A percentile compares a stretch with the other conserved stretches of the same genome.
Conservation (phyloP, 768 basidiomycete species). For the Hygrophorus pudorinus region DNA sequence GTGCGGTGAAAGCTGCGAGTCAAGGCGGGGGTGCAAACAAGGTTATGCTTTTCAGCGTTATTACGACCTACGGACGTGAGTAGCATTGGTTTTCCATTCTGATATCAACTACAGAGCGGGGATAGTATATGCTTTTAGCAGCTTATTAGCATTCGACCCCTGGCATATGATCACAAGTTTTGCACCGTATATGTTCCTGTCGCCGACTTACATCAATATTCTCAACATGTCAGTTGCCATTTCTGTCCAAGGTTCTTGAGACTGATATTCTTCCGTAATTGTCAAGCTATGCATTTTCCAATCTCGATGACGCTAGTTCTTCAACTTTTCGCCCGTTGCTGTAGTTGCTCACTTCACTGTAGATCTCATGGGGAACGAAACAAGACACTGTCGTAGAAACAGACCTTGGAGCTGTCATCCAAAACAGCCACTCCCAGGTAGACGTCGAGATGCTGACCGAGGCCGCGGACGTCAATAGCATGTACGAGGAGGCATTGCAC, state of each 20-base stretch:
- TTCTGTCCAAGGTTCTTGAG: background rate
- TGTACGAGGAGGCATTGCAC: slow-evolving; percentile 76
- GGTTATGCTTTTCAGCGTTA: slow-evolving; percentile 75
- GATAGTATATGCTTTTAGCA: slow-evolving; percentile 67
- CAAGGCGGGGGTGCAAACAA: slow-evolving; percentile 60
- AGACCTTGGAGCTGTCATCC: slow-evolving; percentile 77
- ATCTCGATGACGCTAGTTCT: slow-evolving; percentile 65
- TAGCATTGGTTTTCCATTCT: slow-evolving; percentile 2
- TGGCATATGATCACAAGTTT: slow-evolving; percentile 96
- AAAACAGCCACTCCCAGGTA: slow-evolving; percentile 72
- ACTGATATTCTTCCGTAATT: slow-evolving; percentile 13
- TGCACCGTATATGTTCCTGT: slow-evolving; percentile 77
- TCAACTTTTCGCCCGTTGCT: slow-evolving; percentile 7
- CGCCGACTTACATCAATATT: slow-evolving; percentile 71
- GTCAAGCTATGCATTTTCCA: slow-evolving; percentile 71
- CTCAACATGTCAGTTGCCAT: slow-evolving; percentile 53
- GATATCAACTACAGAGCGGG: background rate
- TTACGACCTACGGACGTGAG: slow-evolving; percentile 77
- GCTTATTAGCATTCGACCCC: slow-evolving; percentile 83
- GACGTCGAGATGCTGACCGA: slow-evolving; percentile 82
- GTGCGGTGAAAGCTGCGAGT: slow-evolving; percentile 59
- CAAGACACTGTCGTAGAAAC: slow-evolving; percentile 63
- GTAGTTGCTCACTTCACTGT: slow-evolving; percentile 3
- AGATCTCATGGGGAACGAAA: slow-evolving; percentile 97
- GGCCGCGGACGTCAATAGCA: slow-evolving; percentile 70